A percentile compares a stretch with the other conserved stretches of the same genome.
Conservation (phyloP, 1,139 yeast genomes). For the Ogataea hybrid region DNA sequence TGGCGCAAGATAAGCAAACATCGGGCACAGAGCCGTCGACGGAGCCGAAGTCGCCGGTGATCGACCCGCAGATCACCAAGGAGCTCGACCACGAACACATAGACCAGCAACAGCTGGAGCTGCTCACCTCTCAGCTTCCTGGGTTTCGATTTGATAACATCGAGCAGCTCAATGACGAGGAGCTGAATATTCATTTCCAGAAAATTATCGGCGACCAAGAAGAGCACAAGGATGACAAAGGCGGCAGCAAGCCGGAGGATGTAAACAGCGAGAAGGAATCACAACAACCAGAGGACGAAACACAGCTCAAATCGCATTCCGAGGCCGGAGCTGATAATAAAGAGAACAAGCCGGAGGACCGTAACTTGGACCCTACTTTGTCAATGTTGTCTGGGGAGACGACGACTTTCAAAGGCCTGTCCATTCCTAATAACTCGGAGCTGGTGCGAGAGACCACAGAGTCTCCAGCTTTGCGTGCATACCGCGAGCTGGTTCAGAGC, state of each 20-base stretch:
- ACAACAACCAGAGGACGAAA: neutral
- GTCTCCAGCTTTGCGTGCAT: slow-evolving; percentile 25
- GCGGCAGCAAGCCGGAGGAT: neutral
- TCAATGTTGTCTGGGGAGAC: slow-evolving; percentile 14
- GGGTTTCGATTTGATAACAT: slow-evolving; percentile 26
- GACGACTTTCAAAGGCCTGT: slow-evolving; percentile 31
- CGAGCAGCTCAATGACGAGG: slow-evolving; percentile 27
- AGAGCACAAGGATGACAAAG: slow-evolving; percentile 1
- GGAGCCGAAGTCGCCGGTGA: slow-evolving; percentile 9
- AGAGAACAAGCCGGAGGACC: slow-evolving; percentile 8
- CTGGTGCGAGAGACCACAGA: slow-evolving; percentile 33
- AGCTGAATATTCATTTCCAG: slow-evolving; percentile 28
- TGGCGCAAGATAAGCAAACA: slow-evolving; percentile 6
- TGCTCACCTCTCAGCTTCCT: slow-evolving; percentile 25
- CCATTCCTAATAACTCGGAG: slow-evolving; percentile 40
- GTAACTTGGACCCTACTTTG: slow-evolving; percentile 7
- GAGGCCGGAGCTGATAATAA: slow-evolving; percentile 4
- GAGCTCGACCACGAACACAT: slow-evolving; percentile 7
- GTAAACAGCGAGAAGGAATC: neutral
- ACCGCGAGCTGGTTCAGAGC: slow-evolving; percentile 23
- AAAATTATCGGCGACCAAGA: slow-evolving; percentile 25
- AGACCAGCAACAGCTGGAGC: slow-evolving; percentile 21
- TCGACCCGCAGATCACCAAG: slow-evolving; percentile 8
- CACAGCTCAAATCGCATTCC: neutral
- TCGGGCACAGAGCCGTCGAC: neutral